These are phyloP conservation scores for Pelargonium citronellum DNA, from an alignment of 441 rosid species.

Conservation along the genomic window DNA sequence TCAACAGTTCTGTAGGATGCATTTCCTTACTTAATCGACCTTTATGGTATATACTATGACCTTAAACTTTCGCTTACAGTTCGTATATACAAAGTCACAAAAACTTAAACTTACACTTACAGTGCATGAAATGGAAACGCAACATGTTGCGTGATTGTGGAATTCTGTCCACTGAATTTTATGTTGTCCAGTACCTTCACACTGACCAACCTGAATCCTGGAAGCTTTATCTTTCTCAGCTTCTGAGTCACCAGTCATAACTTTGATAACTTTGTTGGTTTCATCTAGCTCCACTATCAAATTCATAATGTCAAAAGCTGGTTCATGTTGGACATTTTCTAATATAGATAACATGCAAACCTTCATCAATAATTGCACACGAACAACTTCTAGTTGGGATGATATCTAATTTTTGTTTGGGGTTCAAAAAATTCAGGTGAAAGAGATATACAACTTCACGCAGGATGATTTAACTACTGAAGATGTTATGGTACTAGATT, in stretches of 20 bases:
- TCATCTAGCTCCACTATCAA: not conserved
- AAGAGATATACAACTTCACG: constrained; percentile 75
- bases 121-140: not conserved
- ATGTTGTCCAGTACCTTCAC: not conserved
- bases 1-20: constrained; percentile 17
- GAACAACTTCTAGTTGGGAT: not conserved
- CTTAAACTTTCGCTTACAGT: not conserved
- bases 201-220: not conserved
- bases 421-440: constrained; percentile 42
- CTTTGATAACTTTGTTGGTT: not conserved
- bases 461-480: constrained; percentile 94
- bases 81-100: not conserved
- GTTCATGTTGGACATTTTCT: not conserved
- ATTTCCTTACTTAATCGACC: constrained; percentile 17
- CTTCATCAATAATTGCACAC: not conserved
- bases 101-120: not conserved
- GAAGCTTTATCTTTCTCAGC: not conserved
- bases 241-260: not conserved
- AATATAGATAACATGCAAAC: not conserved
- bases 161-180: no score
- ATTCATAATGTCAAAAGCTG: not conserved
- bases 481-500: constrained; percentile 64
- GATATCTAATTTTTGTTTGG: not conserved
- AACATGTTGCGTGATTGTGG: not conserved
- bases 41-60: not conserved